phyloP scores from a whole-genome alignment of 345 rosid genomes.

The Sonneratia caseolaris region DNA sequence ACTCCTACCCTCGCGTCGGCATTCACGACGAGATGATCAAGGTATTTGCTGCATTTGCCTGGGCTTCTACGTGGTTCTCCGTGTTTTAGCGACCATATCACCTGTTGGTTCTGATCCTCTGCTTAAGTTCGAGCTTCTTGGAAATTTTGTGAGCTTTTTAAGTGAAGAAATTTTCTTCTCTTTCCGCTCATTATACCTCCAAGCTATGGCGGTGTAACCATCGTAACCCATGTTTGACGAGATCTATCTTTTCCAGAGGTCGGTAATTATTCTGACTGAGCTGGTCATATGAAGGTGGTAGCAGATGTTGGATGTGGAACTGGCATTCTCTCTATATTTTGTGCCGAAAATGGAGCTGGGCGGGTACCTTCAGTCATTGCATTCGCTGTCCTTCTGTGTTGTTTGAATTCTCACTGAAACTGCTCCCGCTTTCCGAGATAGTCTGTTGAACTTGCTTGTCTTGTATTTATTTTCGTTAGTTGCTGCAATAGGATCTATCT shows the following conservation, averaged over 20 bases:
- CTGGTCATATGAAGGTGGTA: constrained; percentile 51
- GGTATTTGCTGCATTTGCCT: constrained; percentile 18
- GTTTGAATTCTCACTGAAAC: not conserved
- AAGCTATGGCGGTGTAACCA: not conserved
- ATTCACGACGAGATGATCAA: constrained; percentile 97
- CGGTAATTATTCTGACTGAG: not conserved
- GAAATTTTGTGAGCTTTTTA: too few species aligned
- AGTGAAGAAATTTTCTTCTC: too few species aligned
- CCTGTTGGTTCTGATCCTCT: not conserved
- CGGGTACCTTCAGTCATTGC: constrained; percentile 38
- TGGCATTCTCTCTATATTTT: constrained; percentile 91
- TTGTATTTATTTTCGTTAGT: not conserved
- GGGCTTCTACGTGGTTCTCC: too few species aligned
- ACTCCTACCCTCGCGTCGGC: constrained; percentile 85
- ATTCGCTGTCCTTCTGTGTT: not conserved
- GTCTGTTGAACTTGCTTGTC: not conserved
- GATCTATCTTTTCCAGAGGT: not conserved
- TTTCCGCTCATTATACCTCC: not conserved
- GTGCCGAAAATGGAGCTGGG: constrained; percentile 96
- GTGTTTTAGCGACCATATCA: not conserved
- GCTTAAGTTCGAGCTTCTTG: not conserved
- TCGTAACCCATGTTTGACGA: not conserved
- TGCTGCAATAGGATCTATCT: not conserved
- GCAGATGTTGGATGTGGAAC: constrained; percentile 99
- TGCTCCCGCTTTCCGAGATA: not conserved